Percentiles rank a stretch among this genome's conserved stretches.
Conservation (phyloP, 495 filamentous ascomycete genomes). For the Friedmanniomyces simplex region DNA sequence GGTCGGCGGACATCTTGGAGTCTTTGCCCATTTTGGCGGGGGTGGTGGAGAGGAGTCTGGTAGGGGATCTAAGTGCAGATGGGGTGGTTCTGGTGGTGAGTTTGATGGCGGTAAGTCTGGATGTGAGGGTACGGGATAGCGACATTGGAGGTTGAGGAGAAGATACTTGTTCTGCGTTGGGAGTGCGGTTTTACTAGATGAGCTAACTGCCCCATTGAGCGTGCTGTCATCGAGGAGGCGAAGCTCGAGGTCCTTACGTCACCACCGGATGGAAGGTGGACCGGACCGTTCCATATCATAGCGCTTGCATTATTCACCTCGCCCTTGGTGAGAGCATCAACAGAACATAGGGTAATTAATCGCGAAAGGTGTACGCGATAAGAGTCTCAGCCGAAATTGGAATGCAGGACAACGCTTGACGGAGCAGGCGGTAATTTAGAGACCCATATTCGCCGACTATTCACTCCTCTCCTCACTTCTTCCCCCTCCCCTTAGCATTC, state of each 20-base stretch:
- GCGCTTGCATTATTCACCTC: too few relatives aligned
- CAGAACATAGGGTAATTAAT: too few relatives aligned
- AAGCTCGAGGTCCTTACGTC: too few relatives aligned
- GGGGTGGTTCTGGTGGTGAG: not conserved
- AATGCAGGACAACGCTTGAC: too few relatives aligned
- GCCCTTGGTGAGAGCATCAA: too few relatives aligned
- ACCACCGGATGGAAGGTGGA: too few relatives aligned
- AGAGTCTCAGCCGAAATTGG: too few relatives aligned
- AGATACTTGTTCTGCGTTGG: not conserved
- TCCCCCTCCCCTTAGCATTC: constrained; percentile 43
- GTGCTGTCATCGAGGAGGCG: not conserved
- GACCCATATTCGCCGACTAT: too few relatives aligned
- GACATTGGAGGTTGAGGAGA: not conserved
- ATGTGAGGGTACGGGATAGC: constrained; percentile 1
- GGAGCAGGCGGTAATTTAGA: too few relatives aligned
- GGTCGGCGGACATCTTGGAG: constrained; percentile 20
- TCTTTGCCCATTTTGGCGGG: constrained; percentile 22
- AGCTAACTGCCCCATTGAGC: not conserved
- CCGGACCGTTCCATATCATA: too few relatives aligned
- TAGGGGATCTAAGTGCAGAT: not conserved
- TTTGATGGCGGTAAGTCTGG: not conserved
- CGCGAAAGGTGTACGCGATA: too few relatives aligned
- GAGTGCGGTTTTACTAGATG: too few relatives aligned
- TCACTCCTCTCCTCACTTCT: constrained; percentile 16
- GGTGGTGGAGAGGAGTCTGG: constrained; percentile 5